These are phyloP conservation scores for Xanthoconium stramineum DNA, from an alignment of 768 basidiomycete genomes.

Conservation along the genomic window DNA sequence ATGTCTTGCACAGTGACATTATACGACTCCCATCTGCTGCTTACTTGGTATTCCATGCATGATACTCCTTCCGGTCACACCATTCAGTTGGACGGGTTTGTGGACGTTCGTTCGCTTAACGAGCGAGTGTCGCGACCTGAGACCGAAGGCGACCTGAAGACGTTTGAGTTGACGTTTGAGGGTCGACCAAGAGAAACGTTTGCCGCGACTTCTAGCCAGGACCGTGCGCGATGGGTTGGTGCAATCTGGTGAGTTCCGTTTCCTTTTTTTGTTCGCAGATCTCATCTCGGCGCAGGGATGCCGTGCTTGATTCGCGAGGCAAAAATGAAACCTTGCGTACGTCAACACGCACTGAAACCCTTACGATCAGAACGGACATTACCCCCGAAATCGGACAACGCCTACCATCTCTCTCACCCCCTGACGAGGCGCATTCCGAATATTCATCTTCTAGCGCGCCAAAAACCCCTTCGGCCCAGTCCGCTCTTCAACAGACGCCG, in stretches of 20 bases:
- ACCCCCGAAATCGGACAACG: not conserved
- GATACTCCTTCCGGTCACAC: conserved; percentile 42
- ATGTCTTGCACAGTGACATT: conserved; percentile 41
- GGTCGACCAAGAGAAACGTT: conserved; percentile 54
- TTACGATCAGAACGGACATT: conserved; percentile 19
- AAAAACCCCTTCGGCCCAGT: conserved; percentile 3
- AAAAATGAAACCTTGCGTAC: conserved; percentile 2
- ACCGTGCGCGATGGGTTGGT: conserved; percentile 72
- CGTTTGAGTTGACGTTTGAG: conserved; percentile 66
- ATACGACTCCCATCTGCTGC: conserved; percentile 40
- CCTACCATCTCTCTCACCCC: conserved; percentile 9
- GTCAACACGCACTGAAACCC: not conserved
- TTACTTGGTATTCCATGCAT: conserved; percentile 44
- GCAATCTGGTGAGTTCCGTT: conserved; percentile 57
- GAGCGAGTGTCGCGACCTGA: conserved; percentile 45
- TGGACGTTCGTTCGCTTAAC: conserved; percentile 62
- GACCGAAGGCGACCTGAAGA: conserved; percentile 42
- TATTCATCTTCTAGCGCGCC: conserved; percentile 26
- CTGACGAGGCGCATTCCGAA: conserved; percentile 23
- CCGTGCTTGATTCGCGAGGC: conserved; percentile 44
- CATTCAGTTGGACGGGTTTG: conserved; percentile 50
- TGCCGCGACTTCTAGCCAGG: conserved; percentile 56
- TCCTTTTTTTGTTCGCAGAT: not conserved
- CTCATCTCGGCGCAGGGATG: conserved; percentile 46
- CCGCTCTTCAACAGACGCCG: not conserved